These are phyloP conservation scores for Ophiosphaerella herpotricha DNA, from an alignment of 2,329 filamentous ascomycete genomes.

Conservation along the genomic window DNA sequence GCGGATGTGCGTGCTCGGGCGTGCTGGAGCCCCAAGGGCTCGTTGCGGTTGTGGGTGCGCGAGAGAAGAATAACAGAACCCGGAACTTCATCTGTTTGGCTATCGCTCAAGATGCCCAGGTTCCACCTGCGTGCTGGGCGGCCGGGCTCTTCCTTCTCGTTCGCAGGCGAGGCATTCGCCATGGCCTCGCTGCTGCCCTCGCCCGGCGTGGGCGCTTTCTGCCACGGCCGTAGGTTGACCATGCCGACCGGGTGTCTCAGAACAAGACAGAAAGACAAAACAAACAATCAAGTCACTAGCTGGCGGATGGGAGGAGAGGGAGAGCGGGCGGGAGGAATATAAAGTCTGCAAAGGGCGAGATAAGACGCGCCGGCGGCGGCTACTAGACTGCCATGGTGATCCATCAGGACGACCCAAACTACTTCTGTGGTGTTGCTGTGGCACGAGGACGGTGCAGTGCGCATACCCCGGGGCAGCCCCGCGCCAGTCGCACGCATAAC, in stretches of 20 bases:
- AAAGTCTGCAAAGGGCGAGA: neutral
- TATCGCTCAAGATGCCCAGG: conserved; percentile 83
- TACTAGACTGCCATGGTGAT: neutral
- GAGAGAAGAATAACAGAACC: conserved; percentile 71
- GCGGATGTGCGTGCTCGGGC: conserved; percentile 64
- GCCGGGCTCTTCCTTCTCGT: conserved; percentile 16
- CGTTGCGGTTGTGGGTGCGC: conserved; percentile 60
- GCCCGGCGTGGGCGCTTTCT: conserved; percentile 7
- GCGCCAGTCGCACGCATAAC: conserved; percentile 14
- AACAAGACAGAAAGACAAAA: too few species aligned
- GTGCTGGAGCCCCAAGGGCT: conserved; percentile 64
- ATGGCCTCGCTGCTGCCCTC: neutral
- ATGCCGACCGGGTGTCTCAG: neutral
- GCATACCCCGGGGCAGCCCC: conserved; percentile 10
- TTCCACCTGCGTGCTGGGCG: conserved; percentile 49
- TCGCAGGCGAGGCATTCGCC: neutral
- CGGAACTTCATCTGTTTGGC: conserved; percentile 81
- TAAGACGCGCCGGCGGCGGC: conserved; percentile 1
- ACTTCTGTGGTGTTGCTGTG: conserved; percentile 2
- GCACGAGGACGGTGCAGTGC: conserved; percentile 11
- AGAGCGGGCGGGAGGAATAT: too few species aligned
- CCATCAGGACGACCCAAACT: conserved; percentile 3
- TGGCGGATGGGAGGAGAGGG: too few species aligned
- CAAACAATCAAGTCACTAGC: too few species aligned
- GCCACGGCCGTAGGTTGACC: conserved; percentile 17